Conservation (phyloP, 2,329 filamentous ascomycete species). For the Fusarium ramigenum region DNA sequence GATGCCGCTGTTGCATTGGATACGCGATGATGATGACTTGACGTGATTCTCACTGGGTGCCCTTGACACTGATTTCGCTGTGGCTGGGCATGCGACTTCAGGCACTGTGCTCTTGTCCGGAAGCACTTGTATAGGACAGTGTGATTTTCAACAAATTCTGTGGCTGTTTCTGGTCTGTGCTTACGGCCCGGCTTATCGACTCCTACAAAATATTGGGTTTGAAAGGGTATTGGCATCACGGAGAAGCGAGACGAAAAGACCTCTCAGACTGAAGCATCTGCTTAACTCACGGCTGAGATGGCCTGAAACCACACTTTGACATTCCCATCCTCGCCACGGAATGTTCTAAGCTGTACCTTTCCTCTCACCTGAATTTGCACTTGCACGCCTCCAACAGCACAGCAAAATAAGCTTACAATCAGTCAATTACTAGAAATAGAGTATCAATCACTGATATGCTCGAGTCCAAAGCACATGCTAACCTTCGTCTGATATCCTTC, state of each 20-base stretch:
- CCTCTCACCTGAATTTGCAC: neutral
- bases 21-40: constrained; percentile 29
- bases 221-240: neutral
- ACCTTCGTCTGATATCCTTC: neutral
- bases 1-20: neutral
- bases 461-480: neutral
- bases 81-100: neutral
- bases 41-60: constrained; percentile 26
- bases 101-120: neutral
- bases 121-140: neutral
- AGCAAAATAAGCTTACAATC: neutral
- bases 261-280: neutral
- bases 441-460: neutral
- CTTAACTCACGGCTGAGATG: neutral
- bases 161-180: neutral
- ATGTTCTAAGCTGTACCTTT: neutral
- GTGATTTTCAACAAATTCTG: neutral
- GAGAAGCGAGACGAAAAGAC: neutral
- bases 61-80: neutral
- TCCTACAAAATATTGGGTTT: neutral
- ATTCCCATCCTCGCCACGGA: neutral
- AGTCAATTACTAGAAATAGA: neutral
- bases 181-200: neutral
- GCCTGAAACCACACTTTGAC: neutral
- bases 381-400: neutral